Percentiles rank a stretch among this genome's conserved stretches.
phyloP scores from a whole-genome alignment of 345 rosid species.

The Anastatica hierochuntica region DNA sequence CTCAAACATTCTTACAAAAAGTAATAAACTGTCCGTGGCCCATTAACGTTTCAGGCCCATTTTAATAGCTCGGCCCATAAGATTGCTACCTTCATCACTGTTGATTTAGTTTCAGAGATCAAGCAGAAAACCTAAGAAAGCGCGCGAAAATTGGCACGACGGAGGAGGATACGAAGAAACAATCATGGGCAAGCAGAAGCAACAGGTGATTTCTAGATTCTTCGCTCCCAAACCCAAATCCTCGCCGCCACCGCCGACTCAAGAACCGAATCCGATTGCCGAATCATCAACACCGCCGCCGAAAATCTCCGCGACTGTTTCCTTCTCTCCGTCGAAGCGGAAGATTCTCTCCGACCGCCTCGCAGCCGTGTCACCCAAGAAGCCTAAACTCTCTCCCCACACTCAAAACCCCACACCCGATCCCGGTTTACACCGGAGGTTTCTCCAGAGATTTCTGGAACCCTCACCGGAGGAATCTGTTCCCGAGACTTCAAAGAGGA shows the following conservation, averaged over 20 bases:
- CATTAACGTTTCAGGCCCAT: no score
- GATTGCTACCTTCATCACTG: no score
- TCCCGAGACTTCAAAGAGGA: slow-evolving; percentile 17
- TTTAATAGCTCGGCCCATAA: no score
- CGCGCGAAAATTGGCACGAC: slow-evolving; percentile 23
- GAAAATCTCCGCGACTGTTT: slow-evolving; percentile 54
- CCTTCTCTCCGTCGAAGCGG: slow-evolving; percentile 69
- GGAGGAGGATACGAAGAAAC: background rate
- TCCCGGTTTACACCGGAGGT: slow-evolving; percentile 40
- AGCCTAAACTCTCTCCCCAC: slow-evolving; percentile 46
- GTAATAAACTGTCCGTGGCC: no score
- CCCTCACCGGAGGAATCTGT: slow-evolving; percentile 6
- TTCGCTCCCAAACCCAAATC: slow-evolving; percentile 69
- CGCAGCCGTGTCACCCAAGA: slow-evolving; percentile 31
- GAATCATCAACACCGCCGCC: slow-evolving; percentile 29
- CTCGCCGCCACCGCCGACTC: slow-evolving; percentile 18
- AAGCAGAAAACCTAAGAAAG: slow-evolving; percentile 2
- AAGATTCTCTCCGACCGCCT: slow-evolving; percentile 52
- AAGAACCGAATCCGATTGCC: slow-evolving; percentile 16
- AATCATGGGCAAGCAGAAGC: slow-evolving; percentile 72
- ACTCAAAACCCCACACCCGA: slow-evolving; percentile 36
- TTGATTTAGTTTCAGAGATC: background rate
- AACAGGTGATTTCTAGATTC: slow-evolving; percentile 78
- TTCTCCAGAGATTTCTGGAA: slow-evolving; percentile 31
- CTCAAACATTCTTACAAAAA: no score